Evolutionary conservation across 306 rosid genomes (phyloP).

Genomic region (Ormosia emarginata): DNA sequence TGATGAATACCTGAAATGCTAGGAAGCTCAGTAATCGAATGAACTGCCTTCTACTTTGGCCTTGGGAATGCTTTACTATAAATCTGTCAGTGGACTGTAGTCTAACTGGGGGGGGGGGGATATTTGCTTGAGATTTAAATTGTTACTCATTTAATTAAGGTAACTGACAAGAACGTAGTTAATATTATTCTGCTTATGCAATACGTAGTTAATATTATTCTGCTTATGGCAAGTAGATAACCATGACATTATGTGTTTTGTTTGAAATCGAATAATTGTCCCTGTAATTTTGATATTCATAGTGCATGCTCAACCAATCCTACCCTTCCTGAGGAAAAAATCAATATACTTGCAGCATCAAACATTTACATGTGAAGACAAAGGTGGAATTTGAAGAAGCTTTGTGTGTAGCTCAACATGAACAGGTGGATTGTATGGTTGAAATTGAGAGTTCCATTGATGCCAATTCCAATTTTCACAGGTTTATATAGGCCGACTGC

Average conservation of each 20-base stretch:
- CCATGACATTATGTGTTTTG: neutral
- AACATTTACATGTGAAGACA: constrained; percentile 69
- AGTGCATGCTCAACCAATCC: constrained; percentile 3
- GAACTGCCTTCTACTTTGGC: no score
- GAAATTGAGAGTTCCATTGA: constrained; percentile 86
- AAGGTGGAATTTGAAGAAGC: constrained; percentile 71
- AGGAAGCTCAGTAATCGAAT: no score
- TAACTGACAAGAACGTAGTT: no score
- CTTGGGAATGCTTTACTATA: no score
- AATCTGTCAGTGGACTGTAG: no score
- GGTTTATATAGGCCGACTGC: constrained; percentile 46
- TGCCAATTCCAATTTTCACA: constrained; percentile 78
- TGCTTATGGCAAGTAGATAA: neutral
- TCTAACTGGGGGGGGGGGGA: no score
- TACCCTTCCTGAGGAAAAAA: constrained; percentile 29
- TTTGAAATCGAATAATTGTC: neutral
- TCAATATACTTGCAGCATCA: constrained; percentile 55
- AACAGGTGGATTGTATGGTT: constrained; percentile 56
- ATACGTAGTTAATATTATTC: neutral
- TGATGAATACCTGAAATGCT: no score
- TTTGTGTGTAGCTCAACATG: constrained; percentile 48
- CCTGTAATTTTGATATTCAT: neutral
- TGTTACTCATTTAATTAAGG: no score
- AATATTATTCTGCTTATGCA: no score
- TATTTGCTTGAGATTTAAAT: no score